Conservation (phyloP, 306 rosid genomes). For the Gastrolobium bilobum region DNA sequence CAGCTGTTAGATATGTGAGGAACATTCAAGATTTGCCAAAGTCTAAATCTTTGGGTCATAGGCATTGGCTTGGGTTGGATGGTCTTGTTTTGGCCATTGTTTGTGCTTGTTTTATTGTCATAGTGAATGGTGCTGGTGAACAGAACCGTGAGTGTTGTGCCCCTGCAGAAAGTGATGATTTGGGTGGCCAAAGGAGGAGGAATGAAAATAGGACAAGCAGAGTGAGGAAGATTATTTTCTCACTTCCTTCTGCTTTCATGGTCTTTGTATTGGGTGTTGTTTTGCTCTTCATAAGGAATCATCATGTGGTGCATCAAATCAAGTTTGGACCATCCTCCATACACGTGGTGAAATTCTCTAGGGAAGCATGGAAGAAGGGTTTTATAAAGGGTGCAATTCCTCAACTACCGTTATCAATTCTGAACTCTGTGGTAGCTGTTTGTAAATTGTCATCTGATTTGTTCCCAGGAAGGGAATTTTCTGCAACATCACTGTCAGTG, state of each 20-base stretch:
- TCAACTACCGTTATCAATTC: slow-evolving; percentile 44
- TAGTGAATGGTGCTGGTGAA: slow-evolving; percentile 51
- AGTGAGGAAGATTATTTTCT: slow-evolving; percentile 43
- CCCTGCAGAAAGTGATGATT: slow-evolving; percentile 1
- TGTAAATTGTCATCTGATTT: slow-evolving; percentile 47
- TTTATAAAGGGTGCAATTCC: slow-evolving; percentile 49
- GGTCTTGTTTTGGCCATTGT: slow-evolving; percentile 48
- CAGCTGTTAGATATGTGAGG: slow-evolving; percentile 45
- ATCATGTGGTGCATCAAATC: slow-evolving; percentile 39
- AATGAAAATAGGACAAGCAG: slow-evolving; percentile 5
- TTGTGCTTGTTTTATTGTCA: slow-evolving; percentile 46
- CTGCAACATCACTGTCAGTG: slow-evolving; percentile 47
- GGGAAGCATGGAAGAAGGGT: slow-evolving; percentile 45
- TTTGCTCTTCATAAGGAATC: slow-evolving; percentile 44
- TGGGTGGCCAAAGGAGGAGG: not conserved
- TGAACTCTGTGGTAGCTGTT: slow-evolving; percentile 50
- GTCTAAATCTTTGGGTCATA: slow-evolving; percentile 36
- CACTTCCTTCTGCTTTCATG: slow-evolving; percentile 52
- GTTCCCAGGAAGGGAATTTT: slow-evolving; percentile 48
- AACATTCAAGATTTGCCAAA: slow-evolving; percentile 45
- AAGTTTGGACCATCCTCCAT: slow-evolving; percentile 48
- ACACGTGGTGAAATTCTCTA: slow-evolving; percentile 41
- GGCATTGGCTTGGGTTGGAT: slow-evolving; percentile 52
- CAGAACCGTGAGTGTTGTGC: slow-evolving; percentile 34
- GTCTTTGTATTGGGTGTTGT: slow-evolving; percentile 47